Base-by-base conservation (phyloP, 192 early-diverging fungal genomes). In the Haplosporangium gracile region DNA sequence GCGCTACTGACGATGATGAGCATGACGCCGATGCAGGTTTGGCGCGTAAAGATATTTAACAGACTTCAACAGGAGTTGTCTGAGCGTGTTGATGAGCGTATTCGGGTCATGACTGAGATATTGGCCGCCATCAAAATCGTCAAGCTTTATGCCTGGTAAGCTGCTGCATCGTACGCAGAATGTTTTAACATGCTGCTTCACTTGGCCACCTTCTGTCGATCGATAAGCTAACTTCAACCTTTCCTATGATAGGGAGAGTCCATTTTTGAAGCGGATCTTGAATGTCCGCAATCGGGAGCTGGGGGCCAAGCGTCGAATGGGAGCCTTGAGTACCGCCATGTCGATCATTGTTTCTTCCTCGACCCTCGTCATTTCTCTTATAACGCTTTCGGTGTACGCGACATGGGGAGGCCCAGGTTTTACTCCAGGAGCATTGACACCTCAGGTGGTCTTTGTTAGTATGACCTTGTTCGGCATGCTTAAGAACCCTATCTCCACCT, bases 381-480 rank as follows among this genome's bases (percentile, higher is more conserved):
- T 72, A 34, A 78, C 82, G 0, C 57, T 83, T 2, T 71, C 74
- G 2, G 72, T 78, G 0, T 83, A 78, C 29, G 77, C 82, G 0
- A 32, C 39, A 15, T 83, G 82, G 76, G 82, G 82, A 15, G 82
- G 82, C 0, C 76, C 76, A 5, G 76, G 24, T 36, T 78, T 69
- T 32, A 78, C 82, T 5, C 82, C 82, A 2, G 76, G 57, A 55
- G 40, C 38, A 18, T 32, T 83, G 45, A 78, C 82, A 0, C 82
- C 82, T 26, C 82, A 83, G 34, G 82, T 89, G 32, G 94, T 94
- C 1, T 96, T 95, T 80, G 92, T 93, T 2, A 90, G 90, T 47
- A 85, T 95, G 49, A 88, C 92, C 9, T 80, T 96, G 4, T 94
- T 95, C 79, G 90, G 92, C 11, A 89, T 89, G 76, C 80, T 96